Conservation (phyloP, 108 stramenopile species). For the Skeletonema marinoi region DNA sequence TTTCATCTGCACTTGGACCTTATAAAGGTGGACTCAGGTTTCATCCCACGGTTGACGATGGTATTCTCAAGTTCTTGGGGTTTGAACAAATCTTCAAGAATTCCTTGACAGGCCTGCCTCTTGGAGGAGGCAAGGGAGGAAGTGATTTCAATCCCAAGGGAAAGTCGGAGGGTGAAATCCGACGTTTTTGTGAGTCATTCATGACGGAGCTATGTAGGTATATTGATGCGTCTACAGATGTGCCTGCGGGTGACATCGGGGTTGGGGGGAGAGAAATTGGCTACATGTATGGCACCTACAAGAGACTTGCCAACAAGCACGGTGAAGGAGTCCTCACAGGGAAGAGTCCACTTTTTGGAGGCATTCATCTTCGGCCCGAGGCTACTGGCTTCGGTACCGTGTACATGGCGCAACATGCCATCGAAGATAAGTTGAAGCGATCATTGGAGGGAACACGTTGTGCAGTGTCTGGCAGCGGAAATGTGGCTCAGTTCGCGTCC, state of each 20-base stretch:
- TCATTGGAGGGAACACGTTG: slow-evolving; percentile 60
- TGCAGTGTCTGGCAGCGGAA: slow-evolving; percentile 74
- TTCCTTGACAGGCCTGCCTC: slow-evolving; percentile 72
- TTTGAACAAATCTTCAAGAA: slow-evolving; percentile 90
- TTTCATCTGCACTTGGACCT: slow-evolving; percentile 87
- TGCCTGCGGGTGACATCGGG: slow-evolving; percentile 89
- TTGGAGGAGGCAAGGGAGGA: slow-evolving; percentile 60
- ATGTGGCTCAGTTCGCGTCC: slow-evolving; percentile 73
- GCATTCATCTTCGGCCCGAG: slow-evolving; percentile 71
- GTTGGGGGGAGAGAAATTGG: slow-evolving; percentile 84
- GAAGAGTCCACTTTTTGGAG: slow-evolving; percentile 68
- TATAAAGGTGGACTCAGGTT: slow-evolving; percentile 95
- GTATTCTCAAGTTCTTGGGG: slow-evolving; percentile 85
- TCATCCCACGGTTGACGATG: slow-evolving; percentile 86
- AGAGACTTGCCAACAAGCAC: slow-evolving; percentile 66
- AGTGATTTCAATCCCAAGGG: slow-evolving; percentile 87
- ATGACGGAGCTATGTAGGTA: slow-evolving; percentile 74
- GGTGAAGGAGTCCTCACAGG: slow-evolving; percentile 81
- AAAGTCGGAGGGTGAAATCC: slow-evolving; percentile 72
- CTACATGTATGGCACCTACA: slow-evolving; percentile 85
- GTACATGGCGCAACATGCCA: slow-evolving; percentile 71
- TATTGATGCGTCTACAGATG: slow-evolving; percentile 76
- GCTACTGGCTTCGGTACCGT: slow-evolving; percentile 81
- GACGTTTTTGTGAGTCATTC: slow-evolving; percentile 83
- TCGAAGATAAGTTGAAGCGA: slow-evolving; percentile 54